Evolutionary conservation across 2,329 filamentous ascomycete species (phyloP).

Genomic region (Mycosphaerella arachidis): DNA sequence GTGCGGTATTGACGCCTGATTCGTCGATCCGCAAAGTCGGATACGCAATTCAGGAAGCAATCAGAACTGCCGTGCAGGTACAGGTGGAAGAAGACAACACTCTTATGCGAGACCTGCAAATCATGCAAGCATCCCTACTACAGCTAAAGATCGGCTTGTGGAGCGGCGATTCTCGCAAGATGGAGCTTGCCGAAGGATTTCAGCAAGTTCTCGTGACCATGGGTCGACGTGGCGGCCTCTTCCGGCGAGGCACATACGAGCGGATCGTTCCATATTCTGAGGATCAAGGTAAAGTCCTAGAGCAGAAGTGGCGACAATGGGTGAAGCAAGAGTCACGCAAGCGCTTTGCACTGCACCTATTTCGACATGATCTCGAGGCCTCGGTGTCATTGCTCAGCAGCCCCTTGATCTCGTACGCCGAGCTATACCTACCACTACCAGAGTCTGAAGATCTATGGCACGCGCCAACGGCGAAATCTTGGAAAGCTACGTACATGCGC

Average conservation of each 20-base stretch:
- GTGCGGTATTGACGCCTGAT: slow-evolving; percentile 56
- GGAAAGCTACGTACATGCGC: slow-evolving; percentile 58
- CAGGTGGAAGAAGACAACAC: slow-evolving; percentile 49
- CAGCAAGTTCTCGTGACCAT: slow-evolving; percentile 50
- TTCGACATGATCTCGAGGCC: slow-evolving; percentile 61
- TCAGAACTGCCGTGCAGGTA: slow-evolving; percentile 37
- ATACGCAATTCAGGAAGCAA: slow-evolving; percentile 47
- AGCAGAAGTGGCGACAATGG: slow-evolving; percentile 64
- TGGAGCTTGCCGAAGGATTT: slow-evolving; percentile 57
- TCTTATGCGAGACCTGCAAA: slow-evolving; percentile 49
- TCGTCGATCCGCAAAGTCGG: slow-evolving; percentile 59
- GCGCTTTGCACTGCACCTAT: slow-evolving; percentile 62
- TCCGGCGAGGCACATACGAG: slow-evolving; percentile 45
- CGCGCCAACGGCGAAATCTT: slow-evolving; percentile 58
- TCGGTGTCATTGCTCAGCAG: slow-evolving; percentile 64
- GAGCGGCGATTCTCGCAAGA: slow-evolving; percentile 56
- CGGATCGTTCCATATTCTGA: slow-evolving; percentile 48
- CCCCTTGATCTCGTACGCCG: slow-evolving; percentile 64
- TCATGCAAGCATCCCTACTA: slow-evolving; percentile 49
- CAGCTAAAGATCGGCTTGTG: slow-evolving; percentile 53
- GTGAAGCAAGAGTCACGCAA: slow-evolving; percentile 63
- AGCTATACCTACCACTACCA: slow-evolving; percentile 63
- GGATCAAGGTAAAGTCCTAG: slow-evolving; percentile 54
- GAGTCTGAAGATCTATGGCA: slow-evolving; percentile 61
- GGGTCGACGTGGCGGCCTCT: slow-evolving; percentile 55